Evolutionary conservation across 805 yeast genomes (phyloP).

Genomic region (Starmerella bombicola): DNA sequence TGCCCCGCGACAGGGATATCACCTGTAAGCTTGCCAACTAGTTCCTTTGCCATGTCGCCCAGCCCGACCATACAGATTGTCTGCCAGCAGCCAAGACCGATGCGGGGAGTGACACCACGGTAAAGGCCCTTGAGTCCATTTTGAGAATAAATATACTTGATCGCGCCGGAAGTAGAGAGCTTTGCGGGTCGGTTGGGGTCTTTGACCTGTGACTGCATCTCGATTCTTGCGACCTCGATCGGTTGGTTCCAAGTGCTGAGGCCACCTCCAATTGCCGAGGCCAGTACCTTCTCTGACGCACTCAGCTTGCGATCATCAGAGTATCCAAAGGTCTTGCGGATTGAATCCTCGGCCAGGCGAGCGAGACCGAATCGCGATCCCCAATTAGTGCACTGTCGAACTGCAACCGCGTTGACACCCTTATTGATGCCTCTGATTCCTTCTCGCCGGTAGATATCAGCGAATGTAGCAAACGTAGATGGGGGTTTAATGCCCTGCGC

Average conservation of each 20-base stretch:
- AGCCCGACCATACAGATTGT: constrained; percentile 97
- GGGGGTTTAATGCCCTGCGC: constrained; percentile 54
- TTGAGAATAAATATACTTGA: constrained; percentile 66
- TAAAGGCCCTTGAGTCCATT: constrained; percentile 85
- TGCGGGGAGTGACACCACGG: constrained; percentile 94
- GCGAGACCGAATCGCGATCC: constrained; percentile 93
- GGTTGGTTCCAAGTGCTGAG: constrained; percentile 98
- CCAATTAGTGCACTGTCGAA: constrained; percentile 98
- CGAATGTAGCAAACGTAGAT: constrained; percentile 74
- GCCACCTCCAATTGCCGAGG: constrained; percentile 92
- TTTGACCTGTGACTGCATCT: constrained; percentile 88
- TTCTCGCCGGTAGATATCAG: constrained; percentile 68
- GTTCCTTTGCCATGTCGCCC: constrained; percentile 82
- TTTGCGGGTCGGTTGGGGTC: constrained; percentile 96
- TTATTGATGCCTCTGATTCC: constrained; percentile 92
- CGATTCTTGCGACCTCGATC: constrained; percentile 92
- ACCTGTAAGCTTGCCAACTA: constrained; percentile 51
- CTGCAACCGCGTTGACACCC: constrained; percentile 98
- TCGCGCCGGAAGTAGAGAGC: constrained; percentile 60
- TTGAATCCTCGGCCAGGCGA: constrained; percentile 78
- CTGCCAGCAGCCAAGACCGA: constrained; percentile 96
- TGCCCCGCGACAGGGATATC: constrained; percentile 36
- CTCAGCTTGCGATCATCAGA: constrained; percentile 45
- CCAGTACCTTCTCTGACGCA: constrained; percentile 69
- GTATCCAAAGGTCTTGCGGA: constrained; percentile 45